Evolutionary conservation across 257 asterid species (phyloP).

Genomic region (Jacaranda copaia): DNA sequence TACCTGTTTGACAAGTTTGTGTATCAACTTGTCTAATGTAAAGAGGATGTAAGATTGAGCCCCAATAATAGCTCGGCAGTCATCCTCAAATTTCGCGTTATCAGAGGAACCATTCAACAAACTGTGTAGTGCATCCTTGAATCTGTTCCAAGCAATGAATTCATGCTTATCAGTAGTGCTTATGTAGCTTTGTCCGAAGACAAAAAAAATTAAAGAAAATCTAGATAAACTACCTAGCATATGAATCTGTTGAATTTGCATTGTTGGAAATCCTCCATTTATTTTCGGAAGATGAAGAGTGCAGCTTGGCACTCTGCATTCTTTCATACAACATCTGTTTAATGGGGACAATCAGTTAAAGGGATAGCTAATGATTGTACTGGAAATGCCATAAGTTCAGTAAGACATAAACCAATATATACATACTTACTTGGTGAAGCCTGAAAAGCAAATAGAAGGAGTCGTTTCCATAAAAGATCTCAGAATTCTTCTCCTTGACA

Average conservation of each 20-base stretch:
- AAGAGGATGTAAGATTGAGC: constrained; percentile 4
- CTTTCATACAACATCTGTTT: constrained; percentile 71
- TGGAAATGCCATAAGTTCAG: background rate
- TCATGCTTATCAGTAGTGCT: background rate
- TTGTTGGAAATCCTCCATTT: constrained; percentile 64
- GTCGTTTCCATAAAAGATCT: constrained; percentile 73
- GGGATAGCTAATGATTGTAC: background rate
- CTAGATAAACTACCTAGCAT: constrained; percentile 55
- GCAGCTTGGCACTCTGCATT: constrained; percentile 65
- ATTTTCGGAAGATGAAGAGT: constrained; percentile 63
- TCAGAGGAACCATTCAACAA: background rate
- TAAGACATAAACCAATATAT: background rate
- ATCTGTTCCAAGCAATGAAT: background rate
- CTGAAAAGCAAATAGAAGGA: constrained; percentile 77
- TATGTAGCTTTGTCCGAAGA: constrained; percentile 6
- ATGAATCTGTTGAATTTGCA: constrained; percentile 51
- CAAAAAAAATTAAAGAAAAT: background rate
- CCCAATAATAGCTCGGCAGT: constrained; percentile 1
- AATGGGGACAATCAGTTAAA: constrained; percentile 23
- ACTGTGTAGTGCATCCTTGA: background rate
- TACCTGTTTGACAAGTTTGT: constrained; percentile 5
- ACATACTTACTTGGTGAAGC: constrained; percentile 68
- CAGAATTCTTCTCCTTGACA: constrained; percentile 50
- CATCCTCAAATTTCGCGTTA: constrained; percentile 10
- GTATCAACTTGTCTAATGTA: constrained; percentile 8